Conservation (phyloP, 306 rosid species). For the Ormosia semicastrata region DNA sequence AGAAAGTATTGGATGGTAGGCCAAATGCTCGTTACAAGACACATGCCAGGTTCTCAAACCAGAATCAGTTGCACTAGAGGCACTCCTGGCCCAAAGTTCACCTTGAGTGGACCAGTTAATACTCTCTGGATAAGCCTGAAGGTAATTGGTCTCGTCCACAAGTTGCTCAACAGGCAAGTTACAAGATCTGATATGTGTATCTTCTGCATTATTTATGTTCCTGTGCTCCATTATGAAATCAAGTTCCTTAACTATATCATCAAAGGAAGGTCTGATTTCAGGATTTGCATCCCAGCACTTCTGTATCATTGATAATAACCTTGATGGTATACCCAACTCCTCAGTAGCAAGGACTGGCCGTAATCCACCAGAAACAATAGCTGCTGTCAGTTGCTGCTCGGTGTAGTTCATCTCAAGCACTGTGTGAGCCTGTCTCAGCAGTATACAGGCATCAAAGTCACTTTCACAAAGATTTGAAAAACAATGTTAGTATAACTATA, state of each 20-base stretch:
- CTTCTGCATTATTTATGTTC: slow-evolving; percentile 42
- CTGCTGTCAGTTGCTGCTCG: slow-evolving; percentile 86
- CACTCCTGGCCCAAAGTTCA: slow-evolving; percentile 44
- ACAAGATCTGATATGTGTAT: slow-evolving; percentile 26
- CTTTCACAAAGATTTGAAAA: neutral
- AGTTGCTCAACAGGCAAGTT: slow-evolving; percentile 33
- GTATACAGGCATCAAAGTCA: slow-evolving; percentile 15
- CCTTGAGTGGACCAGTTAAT: slow-evolving; percentile 78
- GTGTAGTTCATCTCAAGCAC: slow-evolving; percentile 95
- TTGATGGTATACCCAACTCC: slow-evolving; percentile 63
- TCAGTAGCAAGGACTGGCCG: slow-evolving; percentile 73
- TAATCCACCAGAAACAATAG: slow-evolving; percentile 80
- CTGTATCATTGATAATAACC: slow-evolving; percentile 59
- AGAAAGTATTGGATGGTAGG: slow-evolving; percentile 65
- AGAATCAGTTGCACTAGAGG: slow-evolving; percentile 41
- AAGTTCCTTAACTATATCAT: slow-evolving; percentile 68
- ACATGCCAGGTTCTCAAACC: slow-evolving; percentile 41
- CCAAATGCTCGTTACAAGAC: slow-evolving; percentile 37
- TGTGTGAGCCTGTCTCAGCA: slow-evolving; percentile 87
- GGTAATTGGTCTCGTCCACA: slow-evolving; percentile 27
- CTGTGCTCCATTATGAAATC: slow-evolving; percentile 49
- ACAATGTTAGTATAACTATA: neutral
- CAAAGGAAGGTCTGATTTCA: slow-evolving; percentile 67
- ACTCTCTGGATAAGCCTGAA: slow-evolving; percentile 52
- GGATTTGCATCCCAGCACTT: slow-evolving; percentile 83